Evolutionary conservation across 345 rosid genomes (phyloP), one percentile per base, ranked within the genome.

Genomic region (Pistacia atlantica): DNA sequence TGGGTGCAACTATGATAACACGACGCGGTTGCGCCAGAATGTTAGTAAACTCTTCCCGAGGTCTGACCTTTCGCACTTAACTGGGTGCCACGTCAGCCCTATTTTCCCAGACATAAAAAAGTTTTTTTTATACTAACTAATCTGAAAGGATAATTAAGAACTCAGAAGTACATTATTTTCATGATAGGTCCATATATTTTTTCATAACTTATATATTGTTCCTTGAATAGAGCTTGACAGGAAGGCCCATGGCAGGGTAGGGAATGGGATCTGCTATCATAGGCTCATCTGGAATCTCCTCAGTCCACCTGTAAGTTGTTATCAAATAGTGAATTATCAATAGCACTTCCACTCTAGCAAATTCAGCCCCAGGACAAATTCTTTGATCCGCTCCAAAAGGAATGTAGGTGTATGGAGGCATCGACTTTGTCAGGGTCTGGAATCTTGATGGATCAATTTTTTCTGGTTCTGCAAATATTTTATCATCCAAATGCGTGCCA

Each of bases 241-340:
- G 83, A 31, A 80, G 83, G 16, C 79, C 77, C 79, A 54, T 69
- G 45, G 79, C 49, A 20, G 77, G 83, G 37, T 75, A 71, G 35
- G 83, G 63, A 67, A 71, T 22, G 0, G 76, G 76, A 1, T 70
- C 48, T n/a, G 77, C 66, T 33, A 38, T 57, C 33, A 80, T 80
- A 25, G 76, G 72, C 10, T 75, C 77, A 25, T 75, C 73, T 64
- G 79, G 69, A 42, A 66, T 49, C 60, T 69, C 38, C 56, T 42
- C 69, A 17, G 66, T 37, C 82, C 79, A 75, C 14, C 35, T 5
- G 25, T 65, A 75, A 12, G 37, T 80, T n/a, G 75, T 64, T 57
- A 75, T 45, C 51, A 71, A n/a, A 54, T 71, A 74, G 52, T 75
- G 77, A 42, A 71, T 66, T 31, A 76, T 64, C 49, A 76, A 38